phyloP scores from a whole-genome alignment of 805 yeast genomes.

The Sugiyamaella boreocaroliniensis region DNA sequence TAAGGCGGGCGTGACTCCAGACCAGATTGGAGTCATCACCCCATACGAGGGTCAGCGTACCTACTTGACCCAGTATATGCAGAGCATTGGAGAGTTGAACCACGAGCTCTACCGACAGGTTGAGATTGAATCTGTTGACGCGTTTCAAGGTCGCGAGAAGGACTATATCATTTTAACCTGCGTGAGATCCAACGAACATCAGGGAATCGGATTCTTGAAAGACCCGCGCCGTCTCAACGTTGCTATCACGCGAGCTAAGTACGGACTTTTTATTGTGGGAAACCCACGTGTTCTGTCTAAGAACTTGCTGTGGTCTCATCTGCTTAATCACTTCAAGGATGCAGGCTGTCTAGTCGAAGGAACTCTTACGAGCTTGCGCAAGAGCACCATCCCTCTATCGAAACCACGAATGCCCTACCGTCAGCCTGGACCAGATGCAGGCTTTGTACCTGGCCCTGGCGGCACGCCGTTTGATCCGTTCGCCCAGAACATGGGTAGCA shows the following conservation, averaged over 20 bases:
- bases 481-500: neutral
- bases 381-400: slow-evolving; percentile 37
- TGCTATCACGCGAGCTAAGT: slow-evolving; percentile 82
- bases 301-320: slow-evolving; percentile 70
- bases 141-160: slow-evolving; percentile 88
- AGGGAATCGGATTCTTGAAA: slow-evolving; percentile 72
- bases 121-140: slow-evolving; percentile 92
- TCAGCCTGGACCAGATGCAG: neutral
- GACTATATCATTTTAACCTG: slow-evolving; percentile 72
- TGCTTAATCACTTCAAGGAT: slow-evolving; percentile 72
- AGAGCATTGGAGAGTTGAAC: slow-evolving; percentile 59
- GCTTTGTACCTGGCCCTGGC: neutral
- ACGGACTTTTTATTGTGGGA: slow-evolving; percentile 74
- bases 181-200: slow-evolving; percentile 72
- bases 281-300: slow-evolving; percentile 71
- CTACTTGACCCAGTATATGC: slow-evolving; percentile 71
- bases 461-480: neutral
- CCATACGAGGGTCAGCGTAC: slow-evolving; percentile 94
- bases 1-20: slow-evolving; percentile 68
- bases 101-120: slow-evolving; percentile 60
- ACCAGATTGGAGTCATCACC: slow-evolving; percentile 85
- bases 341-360: slow-evolving; percentile 89
- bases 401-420: slow-evolving; percentile 14
- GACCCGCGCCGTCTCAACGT: slow-evolving; percentile 86
- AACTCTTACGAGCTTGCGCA: slow-evolving; percentile 67